Evolutionary conservation across 1,284 basidiomycete genomes (phyloP).

Genomic region (Naganishia sp.): DNA sequence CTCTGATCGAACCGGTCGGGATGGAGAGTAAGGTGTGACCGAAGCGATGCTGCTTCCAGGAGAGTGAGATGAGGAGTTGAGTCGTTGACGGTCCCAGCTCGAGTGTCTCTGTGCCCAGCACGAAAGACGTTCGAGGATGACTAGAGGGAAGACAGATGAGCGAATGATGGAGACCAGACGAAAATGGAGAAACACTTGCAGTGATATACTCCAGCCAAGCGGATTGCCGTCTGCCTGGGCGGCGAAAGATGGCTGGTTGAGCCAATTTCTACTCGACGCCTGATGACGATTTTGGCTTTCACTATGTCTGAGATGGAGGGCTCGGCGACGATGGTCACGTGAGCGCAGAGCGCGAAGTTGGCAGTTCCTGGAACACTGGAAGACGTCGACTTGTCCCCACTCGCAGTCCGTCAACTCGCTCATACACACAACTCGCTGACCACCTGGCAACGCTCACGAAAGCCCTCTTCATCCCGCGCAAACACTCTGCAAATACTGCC

Average conservation of each 20-base stretch:
- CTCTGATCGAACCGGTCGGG: neutral
- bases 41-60: neutral
- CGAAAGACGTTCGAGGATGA: neutral
- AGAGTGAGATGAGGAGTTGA: neutral
- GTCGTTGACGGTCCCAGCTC: neutral
- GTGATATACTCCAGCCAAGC: neutral
- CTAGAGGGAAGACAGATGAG: neutral
- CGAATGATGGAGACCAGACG: neutral
- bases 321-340: no score
- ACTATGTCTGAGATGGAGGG: no score
- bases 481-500: neutral
- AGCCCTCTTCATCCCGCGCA: no score
- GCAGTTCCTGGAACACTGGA: no score
- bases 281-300: slow-evolving; percentile 10
- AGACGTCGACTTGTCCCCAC: no score
- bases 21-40: neutral
- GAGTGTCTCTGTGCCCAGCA: neutral
- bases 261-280: neutral
- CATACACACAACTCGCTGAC: no score
- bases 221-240: neutral
- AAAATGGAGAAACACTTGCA: neutral
- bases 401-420: no score
- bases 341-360: no score
- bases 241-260: slow-evolving; percentile 23
- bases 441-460: no score